phyloP scores from a whole-genome alignment of 495 filamentous ascomycete species.

The Penicillium mononematosum region DNA sequence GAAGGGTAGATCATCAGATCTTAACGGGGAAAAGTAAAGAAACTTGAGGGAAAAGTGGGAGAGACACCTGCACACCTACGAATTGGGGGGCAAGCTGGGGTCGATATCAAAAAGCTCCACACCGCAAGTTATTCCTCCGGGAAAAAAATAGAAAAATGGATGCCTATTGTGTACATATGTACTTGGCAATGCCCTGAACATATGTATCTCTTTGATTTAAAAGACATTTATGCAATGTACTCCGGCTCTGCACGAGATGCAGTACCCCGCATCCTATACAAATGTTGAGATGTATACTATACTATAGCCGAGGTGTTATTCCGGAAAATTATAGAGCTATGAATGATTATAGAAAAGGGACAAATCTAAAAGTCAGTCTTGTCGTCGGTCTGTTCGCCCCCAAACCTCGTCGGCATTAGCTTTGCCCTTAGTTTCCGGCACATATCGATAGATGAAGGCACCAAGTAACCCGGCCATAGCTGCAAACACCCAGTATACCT shows the following conservation, averaged over 20 bases:
- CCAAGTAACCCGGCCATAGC: conserved; percentile 65
- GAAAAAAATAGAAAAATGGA: background rate
- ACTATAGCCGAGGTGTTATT: background rate
- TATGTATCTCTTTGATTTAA: background rate
- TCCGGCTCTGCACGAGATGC: background rate
- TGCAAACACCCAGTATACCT: conserved; percentile 86
- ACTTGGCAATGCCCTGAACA: background rate
- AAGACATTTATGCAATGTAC: too few species aligned
- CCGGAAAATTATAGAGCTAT: background rate
- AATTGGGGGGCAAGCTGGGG: background rate
- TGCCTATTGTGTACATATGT: background rate
- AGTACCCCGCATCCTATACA: conserved; percentile 7
- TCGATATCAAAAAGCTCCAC: conserved; percentile 4
- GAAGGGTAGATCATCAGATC: background rate
- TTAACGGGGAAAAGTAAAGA: background rate
- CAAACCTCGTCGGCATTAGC: conserved; percentile 82
- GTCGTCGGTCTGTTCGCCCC: conserved; percentile 55
- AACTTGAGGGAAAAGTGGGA: background rate
- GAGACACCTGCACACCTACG: background rate
- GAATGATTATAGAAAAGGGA: background rate
- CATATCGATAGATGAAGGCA: conserved; percentile 62
- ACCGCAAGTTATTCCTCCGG: conserved; percentile 6
- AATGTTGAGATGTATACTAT: background rate
- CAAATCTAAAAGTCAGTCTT: conserved; percentile 28
- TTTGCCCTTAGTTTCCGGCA: conserved; percentile 86